phyloP scores from a whole-genome alignment of 352 stramenopile species.

The Blastocystis sp. region DNA sequence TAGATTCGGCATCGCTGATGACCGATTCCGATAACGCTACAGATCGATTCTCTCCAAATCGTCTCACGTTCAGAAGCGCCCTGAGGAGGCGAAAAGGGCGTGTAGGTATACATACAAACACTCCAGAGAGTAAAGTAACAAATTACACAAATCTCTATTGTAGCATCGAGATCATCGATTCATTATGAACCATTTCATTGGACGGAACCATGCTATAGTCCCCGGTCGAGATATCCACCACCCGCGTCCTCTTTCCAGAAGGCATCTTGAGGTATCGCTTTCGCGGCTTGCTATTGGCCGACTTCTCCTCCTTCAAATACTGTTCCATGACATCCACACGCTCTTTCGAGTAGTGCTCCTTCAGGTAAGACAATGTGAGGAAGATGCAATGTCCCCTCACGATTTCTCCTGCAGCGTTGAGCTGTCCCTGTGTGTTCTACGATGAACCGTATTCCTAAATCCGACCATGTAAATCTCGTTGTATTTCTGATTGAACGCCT shows the following conservation, averaged over 20 bases:
- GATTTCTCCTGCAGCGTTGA: neutral
- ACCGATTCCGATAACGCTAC: neutral
- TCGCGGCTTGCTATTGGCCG: neutral
- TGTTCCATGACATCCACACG: neutral
- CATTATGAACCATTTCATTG: neutral
- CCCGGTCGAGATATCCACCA: neutral
- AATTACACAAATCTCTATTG: neutral
- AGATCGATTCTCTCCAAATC: neutral
- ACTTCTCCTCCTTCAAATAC: constrained; percentile 9
- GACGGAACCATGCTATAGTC: neutral
- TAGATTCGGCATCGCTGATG: neutral
- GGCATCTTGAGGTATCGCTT: constrained; percentile 47
- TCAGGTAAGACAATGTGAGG: neutral
- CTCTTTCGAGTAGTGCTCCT: constrained; percentile 18
- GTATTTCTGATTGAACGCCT: neutral
- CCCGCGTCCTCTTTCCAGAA: neutral
- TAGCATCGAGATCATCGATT: neutral
- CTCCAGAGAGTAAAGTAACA: neutral
- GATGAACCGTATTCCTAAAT: neutral
- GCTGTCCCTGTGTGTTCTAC: neutral
- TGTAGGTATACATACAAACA: neutral
- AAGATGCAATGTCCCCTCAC: constrained; percentile 11
- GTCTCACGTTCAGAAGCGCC: neutral
- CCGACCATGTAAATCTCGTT: neutral
- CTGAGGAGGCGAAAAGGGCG: neutral